Evolutionary conservation across 2,329 filamentous ascomycete species (phyloP), one percentile per base, ranked within the genome.

Genomic region (Clarireedia monteithiana): DNA sequence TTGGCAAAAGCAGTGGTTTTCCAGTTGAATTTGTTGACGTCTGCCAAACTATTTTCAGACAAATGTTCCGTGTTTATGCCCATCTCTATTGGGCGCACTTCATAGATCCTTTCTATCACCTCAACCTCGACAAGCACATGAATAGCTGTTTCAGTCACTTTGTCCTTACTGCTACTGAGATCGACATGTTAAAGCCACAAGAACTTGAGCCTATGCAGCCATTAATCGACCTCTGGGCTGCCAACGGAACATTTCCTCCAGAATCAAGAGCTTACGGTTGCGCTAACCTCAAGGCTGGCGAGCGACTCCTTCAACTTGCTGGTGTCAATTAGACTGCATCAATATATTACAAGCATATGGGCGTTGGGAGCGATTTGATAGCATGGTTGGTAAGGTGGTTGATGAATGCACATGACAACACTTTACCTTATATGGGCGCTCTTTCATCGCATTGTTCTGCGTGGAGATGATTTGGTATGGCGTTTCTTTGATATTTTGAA

Each of bases 21-120:
- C 94, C 94, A 2, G 83, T 88, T 61, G 88, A 89, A 63, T 97
- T 96, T 71, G 79, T 92, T 65, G 83, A 86, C 59, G 91, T 96
- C 64, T 94, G 92, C 77, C 91, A 95, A 76, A 86, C 86, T 62
- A 94, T 96, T 67, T 92, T 96, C 76, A 88, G 91, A 66, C 94
- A 96, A 74, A 97, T 99, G 87, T 97, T 99, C 79, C 88, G 94
- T 58, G 92, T 96, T 64, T 99, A 99, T 69, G 87, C 94, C 48
- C 94, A 99, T 73, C 84, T 99, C 59, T 99, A 99, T 77, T 96
- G 95, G 81, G 89, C 91, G 56, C 94, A 99, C 73, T 99, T 89
- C 72, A 76, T 85, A 59, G 87, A 90, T 63, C 88, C 87, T 5
- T 90, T 91, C 72, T 92, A 90, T 73, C 86, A 91, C 70, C 79